Evolutionary conservation across 129 eudicot species (phyloP).

Genomic region (Flaveria brownii): DNA sequence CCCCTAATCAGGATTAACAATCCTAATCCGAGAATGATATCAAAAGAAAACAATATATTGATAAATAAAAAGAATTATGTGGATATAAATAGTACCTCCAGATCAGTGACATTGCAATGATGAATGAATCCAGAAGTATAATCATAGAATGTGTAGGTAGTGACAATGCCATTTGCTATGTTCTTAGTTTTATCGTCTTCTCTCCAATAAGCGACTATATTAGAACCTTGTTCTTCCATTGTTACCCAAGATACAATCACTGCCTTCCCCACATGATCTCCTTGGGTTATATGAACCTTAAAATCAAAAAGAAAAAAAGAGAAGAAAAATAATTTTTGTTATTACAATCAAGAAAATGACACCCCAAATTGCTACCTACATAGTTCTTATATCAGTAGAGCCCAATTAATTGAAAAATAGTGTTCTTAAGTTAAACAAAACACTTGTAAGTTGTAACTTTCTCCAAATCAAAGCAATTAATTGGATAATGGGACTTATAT

Average conservation of each 20-base stretch:
- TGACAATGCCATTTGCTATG: constrained; percentile 50
- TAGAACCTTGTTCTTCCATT: constrained; percentile 72
- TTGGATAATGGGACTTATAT: not conserved
- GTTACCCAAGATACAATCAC: constrained; percentile 89
- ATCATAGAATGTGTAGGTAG: constrained; percentile 59
- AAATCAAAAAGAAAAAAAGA: not conserved
- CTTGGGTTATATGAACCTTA: constrained; percentile 95
- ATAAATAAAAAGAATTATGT: not conserved
- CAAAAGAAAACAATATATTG: not conserved
- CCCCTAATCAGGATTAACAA: not conserved
- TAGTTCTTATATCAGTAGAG: constrained; percentile 5
- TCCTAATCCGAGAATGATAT: not conserved
- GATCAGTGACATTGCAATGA: constrained; percentile 67
- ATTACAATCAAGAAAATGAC: not conserved
- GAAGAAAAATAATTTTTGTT: not conserved
- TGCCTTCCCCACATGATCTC: constrained; percentile 81
- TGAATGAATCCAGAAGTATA: constrained; percentile 91
- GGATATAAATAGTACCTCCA: constrained; percentile 47
- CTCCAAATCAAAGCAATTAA: not conserved
- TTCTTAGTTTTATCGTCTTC: constrained; percentile 43
- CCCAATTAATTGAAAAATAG: not conserved
- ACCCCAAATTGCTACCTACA: constrained; percentile 1
- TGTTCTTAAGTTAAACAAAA: constrained; percentile 5
- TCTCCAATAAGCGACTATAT: constrained; percentile 56
- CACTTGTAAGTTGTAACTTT: not conserved